Percentiles rank a stretch among this genome's conserved stretches.
Conservation (phyloP, 345 rosid species). For the Turnera subulata region DNA sequence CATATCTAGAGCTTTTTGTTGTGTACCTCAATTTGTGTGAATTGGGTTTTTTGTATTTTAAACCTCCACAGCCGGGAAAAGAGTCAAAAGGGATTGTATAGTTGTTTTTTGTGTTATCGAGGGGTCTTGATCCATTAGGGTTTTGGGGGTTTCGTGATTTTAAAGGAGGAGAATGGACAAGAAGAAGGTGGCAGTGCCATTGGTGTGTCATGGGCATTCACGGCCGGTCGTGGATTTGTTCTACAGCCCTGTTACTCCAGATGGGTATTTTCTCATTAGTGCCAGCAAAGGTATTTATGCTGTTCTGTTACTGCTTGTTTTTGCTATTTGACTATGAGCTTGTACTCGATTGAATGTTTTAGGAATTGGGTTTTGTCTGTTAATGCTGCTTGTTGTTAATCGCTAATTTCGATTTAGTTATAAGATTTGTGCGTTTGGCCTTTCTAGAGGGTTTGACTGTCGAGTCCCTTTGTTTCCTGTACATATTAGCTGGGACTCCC, state of each 20-base stretch:
- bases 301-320: background rate
- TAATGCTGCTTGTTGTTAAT: background rate
- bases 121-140: conserved; percentile 16
- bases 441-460: too few species aligned
- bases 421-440: background rate
- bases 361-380: conserved; percentile 7
- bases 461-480: too few species aligned
- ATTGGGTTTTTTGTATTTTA: conserved; percentile 1
- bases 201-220: conserved; percentile 86
- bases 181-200: conserved; percentile 53
- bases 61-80: too few species aligned
- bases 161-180: conserved; percentile 35
- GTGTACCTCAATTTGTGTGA: background rate
- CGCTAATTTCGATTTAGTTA: background rate
- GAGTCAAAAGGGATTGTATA: background rate
- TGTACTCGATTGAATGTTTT: conserved; percentile 1
- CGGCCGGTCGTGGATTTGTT: conserved; percentile 77
- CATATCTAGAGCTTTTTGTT: background rate
- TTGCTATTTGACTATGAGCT: conserved; percentile 5
- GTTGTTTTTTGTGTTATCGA: background rate
- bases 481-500: too few species aligned
- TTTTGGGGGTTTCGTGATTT: conserved; percentile 3
- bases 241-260: conserved; percentile 75
- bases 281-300: conserved; percentile 88
- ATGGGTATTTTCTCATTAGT: conserved; percentile 80